Percentiles rank a stretch among this genome's conserved stretches.
phyloP scores from a whole-genome alignment of 1,284 basidiomycete species.

The Schizophyllum amplum region DNA sequence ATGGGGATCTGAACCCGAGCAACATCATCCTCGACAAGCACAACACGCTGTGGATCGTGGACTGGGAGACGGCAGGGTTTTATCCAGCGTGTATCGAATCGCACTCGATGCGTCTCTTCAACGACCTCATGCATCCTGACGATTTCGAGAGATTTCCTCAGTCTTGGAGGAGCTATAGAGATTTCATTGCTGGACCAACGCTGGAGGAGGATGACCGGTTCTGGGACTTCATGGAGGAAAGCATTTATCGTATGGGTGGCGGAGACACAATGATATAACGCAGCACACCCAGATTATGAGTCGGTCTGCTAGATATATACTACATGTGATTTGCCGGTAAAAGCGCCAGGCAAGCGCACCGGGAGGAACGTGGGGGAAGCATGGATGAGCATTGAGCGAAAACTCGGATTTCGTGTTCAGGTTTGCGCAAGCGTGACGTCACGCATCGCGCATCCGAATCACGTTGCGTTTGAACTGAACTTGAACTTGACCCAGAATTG shows the following conservation, averaged over 20 bases:
- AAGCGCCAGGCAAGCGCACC: no score
- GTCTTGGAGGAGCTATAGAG: background rate
- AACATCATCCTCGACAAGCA: conserved; percentile 14
- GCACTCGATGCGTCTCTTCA: background rate
- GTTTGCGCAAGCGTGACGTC: no score
- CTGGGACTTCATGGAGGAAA: background rate
- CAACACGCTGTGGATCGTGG: conserved; percentile 15
- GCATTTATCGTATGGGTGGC: background rate
- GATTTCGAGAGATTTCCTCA: background rate
- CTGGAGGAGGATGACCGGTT: background rate
- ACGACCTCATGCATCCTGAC: background rate
- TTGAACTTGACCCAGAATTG: no score
- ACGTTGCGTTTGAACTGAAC: no score
- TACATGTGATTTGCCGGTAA: no score
- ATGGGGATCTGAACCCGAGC: conserved; percentile 16
- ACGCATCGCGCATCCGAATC: no score
- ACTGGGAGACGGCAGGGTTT: conserved; percentile 13
- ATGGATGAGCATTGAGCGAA: no score
- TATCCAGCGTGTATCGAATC: conserved; percentile 15
- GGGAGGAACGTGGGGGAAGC: no score
- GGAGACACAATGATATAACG: no score
- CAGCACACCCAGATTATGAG: no score
- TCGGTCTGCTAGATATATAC: no score
- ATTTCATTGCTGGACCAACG: background rate
- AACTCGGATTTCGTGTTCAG: no score